Evolutionary conservation across 441 rosid genomes (phyloP), one percentile per base, ranked within the genome.

Genomic region (Hura crepitans): DNA sequence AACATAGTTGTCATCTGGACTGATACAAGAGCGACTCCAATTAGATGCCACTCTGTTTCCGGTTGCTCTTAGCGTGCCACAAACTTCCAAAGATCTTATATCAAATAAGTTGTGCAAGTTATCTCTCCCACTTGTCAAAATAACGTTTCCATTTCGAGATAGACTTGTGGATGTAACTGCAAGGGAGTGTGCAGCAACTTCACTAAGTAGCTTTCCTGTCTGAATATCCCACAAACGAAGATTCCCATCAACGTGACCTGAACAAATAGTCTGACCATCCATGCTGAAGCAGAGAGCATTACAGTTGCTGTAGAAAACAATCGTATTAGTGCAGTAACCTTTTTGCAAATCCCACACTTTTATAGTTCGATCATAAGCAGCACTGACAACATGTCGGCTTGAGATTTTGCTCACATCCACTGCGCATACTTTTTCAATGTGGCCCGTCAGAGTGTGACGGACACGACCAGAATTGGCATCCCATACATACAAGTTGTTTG

Each of bases 11-110:
- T 87, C 91, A 56, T 89, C 92, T 1, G 97, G 98, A 76, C 98
- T 95, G 58, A 90, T 86, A 75, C 97, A 92, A 13, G 98, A 95
- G 12, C 99, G 82, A 82, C 97, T 95, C 98, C 97, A 95, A 66
- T 95, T 92, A 12, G 97, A 87, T 42, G 98, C 97, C 72, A 88
- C 83, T 75, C 96, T 84, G 79, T 87, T 92, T 59, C 96, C 96
- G 8, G 77, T 72, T n/a, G 98, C 96, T 83, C 91, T 88, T 31
- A 92, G 65, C 12, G 95, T 84, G 59, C 90, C 82, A 23, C 97
- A 95, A 25, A 92, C 88, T 74, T 95, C 97, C 53, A 92, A 75
- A 39, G 95, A 85, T 66, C 98, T 76, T 45, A 88, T 88, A 74
- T 95, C 97, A 22, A 92, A 95, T 68, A 95, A 74, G 62, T 95